Evolutionary conservation across 345 rosid genomes (phyloP), one percentile per base, ranked within the genome.

Genomic region (Hypericum perforatum): DNA sequence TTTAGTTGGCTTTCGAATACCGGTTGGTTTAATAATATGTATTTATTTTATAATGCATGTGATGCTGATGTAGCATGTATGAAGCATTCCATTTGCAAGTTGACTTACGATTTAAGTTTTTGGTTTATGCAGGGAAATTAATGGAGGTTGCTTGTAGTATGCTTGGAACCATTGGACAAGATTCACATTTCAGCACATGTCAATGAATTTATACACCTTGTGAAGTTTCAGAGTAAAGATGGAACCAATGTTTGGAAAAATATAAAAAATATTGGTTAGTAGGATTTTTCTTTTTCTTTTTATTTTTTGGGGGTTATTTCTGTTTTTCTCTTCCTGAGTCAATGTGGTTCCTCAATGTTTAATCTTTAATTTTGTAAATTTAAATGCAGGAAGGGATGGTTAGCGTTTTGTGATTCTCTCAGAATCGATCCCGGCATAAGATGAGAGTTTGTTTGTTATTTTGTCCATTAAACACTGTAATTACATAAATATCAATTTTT

Each of bases 131-230:
- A 91, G 98, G 98, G 62, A 87, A 78, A 70, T 72, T 91, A 66
- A 67, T 87, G 82, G 96, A 91, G 71, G 77, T 91, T 45, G 85
- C 95, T 8, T 91, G 98, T 74, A 68, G 77, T 39, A 63, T 87
- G 80, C 79, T 82, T 16, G 85, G 78, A 42, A 59, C 74, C 22
- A 51, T 80, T 42, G 84, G 89, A 38, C 85, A 65, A 13, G 74
- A 59, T 49, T 89, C 89, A 6, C 78, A 51, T 39, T 71, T 84
- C 55, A 60, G 70, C 39, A 66, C 83, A 4, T 86, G 97, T 70
- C 79, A 78, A 67, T 90, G 72, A 83, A 61, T 47, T 48, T 56
- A 65, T 52, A 53, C 39, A 47, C 43, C 58, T 63, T n/a, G 4
- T 22, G 32, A 42, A 59, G 63, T 47, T 11, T 53, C 15, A 5